Base-by-base conservation (phyloP, 139 green algal species). In the Micractinium sp. region DNA sequence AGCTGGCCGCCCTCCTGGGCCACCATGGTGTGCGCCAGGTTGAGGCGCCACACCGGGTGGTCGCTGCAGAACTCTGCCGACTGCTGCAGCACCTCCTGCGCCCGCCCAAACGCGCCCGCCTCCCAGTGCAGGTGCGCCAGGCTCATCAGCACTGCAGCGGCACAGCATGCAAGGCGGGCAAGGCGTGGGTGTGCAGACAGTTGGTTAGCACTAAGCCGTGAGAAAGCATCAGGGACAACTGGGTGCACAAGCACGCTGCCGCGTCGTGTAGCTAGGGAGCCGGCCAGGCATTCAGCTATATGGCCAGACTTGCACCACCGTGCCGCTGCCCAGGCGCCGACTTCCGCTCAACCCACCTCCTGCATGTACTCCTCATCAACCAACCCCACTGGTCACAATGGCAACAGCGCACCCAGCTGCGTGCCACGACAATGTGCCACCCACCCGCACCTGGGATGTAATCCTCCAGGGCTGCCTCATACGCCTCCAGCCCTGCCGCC, bases 21-120 rank as follows among this genome's bases (percentile, higher is more conserved):
- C 88, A 99, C 98, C 87, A 96, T 95, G 0, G 94, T 96, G 91
- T 99, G 96, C 31, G 96, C 96, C 47, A 98, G 91, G 91, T 99
- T 99, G 66, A 98, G 94, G 90, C 95, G 95, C 96, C 96, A 99
- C 36, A 92, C 86, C 27, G 95, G 92, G 85, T 98, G 94, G 88
- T 99, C 96, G 12, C 85, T 92, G 93, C 96, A 98, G 92, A 98
- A 97, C 90, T 98, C 96, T 0, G 94, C 94, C 56, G 84, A 93
- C 92, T 97, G 94, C 53, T 94, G 88, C 89, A 99, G 95, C 53
- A 97, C 93, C 60, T 92, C 85, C 90, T 98, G 95, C 75, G 97
- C 94, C 9, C 78, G 83, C 41, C 23, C 84, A 93, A 96, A 98
- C 31, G 96, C 93, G 80, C 96, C 94, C 81, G 93, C 92, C 61